Percentiles rank a stretch among this genome's conserved stretches.
Conservation (phyloP, 495 filamentous ascomycete species). For the Aspergillus ellipticus region DNA sequence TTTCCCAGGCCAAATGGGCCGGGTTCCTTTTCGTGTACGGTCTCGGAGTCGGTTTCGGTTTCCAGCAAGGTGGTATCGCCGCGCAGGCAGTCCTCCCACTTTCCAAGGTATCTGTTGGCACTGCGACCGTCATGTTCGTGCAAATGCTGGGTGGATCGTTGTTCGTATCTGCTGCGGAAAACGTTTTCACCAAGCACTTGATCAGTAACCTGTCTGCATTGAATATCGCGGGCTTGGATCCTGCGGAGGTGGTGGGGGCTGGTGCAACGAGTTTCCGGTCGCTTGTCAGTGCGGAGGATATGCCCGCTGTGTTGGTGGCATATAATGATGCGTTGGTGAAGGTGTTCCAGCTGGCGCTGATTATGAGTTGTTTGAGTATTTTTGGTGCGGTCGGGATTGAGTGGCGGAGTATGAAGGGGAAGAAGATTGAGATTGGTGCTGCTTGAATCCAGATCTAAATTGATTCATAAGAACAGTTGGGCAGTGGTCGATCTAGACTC, state of each 20-base stretch:
- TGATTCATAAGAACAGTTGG: too few relatives aligned
- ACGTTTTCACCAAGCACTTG: constrained; percentile 8
- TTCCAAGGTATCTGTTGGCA: constrained; percentile 57
- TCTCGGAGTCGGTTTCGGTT: constrained; percentile 66
- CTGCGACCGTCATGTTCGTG: constrained; percentile 61
- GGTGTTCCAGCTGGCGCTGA: constrained; percentile 3
- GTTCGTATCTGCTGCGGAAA: constrained; percentile 23
- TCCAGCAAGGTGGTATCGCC: constrained; percentile 64
- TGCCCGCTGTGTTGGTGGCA: neutral
- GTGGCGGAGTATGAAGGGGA: constrained; percentile 6
- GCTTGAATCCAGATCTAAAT: too few relatives aligned
- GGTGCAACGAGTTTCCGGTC: constrained; percentile 3
- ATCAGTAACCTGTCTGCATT: neutral
- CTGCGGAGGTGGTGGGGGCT: neutral
- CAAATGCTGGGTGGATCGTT: constrained; percentile 66
- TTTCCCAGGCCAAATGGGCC: constrained; percentile 55
- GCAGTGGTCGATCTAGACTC: too few relatives aligned
- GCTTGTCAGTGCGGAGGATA: neutral
- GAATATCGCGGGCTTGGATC: neutral
- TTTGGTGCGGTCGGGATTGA: constrained; percentile 5
- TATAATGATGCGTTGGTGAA: constrained; percentile 6
- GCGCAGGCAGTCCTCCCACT: constrained; percentile 57
- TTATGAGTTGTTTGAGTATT: neutral
- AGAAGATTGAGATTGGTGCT: constrained; percentile 5
- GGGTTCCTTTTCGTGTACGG: constrained; percentile 70